A percentile compares a stretch with the other conserved stretches of the same genome.
Conservation (phyloP, 2,329 filamentous ascomycete species). For the Alternaria sp. region DNA sequence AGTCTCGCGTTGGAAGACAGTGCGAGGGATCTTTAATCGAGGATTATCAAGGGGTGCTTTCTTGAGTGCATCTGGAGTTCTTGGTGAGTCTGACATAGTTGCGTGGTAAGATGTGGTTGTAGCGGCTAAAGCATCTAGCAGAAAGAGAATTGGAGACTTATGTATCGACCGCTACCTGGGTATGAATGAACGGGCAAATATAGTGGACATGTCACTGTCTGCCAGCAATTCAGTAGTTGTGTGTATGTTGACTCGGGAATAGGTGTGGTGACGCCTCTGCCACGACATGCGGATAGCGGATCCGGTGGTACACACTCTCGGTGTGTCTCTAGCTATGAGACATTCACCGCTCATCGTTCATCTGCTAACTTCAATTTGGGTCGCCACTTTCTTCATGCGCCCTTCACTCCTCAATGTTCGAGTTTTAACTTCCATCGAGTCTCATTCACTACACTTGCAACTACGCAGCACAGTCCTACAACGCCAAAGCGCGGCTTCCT, state of each 20-base stretch:
- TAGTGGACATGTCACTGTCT: not conserved
- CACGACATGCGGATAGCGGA: no score
- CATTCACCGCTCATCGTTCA: not conserved
- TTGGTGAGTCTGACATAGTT: not conserved
- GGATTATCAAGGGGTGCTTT: not conserved
- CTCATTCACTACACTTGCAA: not conserved
- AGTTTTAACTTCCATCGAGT: not conserved
- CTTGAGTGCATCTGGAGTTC: not conserved
- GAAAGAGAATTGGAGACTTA: accelerated
- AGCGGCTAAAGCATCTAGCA: accelerated
- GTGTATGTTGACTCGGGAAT: not conserved
- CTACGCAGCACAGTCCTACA: not conserved
- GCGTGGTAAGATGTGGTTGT: not conserved
- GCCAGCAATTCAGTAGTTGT: not conserved
- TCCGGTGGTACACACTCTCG: no score
- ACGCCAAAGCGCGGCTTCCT: not conserved
- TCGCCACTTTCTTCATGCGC: not conserved
- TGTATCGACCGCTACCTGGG: not conserved
- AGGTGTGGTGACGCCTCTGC: not conserved
- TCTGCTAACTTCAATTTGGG: accelerated
- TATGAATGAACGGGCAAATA: not conserved
- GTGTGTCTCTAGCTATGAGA: no score
- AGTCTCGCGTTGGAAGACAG: not conserved
- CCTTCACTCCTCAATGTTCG: not conserved
- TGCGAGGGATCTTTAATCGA: not conserved